Base-by-base conservation (phyloP, 129 eudicot species). In the Saposhnikovia divaricata region DNA sequence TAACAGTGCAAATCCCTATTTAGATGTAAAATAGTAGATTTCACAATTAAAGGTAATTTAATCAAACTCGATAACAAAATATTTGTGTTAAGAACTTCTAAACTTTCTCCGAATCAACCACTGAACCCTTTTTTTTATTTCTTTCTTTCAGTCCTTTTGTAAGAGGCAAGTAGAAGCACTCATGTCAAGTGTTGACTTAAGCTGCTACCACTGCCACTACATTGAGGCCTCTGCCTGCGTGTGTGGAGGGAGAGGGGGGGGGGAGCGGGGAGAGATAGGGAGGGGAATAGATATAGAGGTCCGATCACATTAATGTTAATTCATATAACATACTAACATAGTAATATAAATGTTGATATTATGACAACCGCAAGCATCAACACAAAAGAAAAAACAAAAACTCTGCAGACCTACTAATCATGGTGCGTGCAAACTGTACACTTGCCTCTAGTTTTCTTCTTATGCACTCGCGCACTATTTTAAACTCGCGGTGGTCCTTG, bases 401-500 rank as follows among this genome's bases (percentile, higher is more conserved):
- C 9, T 59, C 0, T 27, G 23, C 15, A 68, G 40, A 27, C 42
- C 9, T 68, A 9, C 42, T 37, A 37, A 68, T 73, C 27, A 65
- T 72, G 68, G 34, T 71, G 38, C 19, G 69, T 25, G 69, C 44
- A 27, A 57, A 72, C 69, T 59, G 3, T 61, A 75, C 65, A 75
- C 88, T 84, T 84, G 85, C 99, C 97, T 92, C 95, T 46, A 96
- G 81, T 79, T 91, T 96, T 81, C 87, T 84, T 82, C 89, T 86
- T 80, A 96, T 89, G 87, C 90, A 78, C 75, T 96, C 99, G 47
- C 95, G 87, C 75, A 96, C 99, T 47, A 96, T 89, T 46, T 91
- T 77, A 78, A 96, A 96, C 84, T 96, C 99, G 21, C 81, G 85
- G 81, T 96, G 90, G 77, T 96, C 99, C 81, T 96, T 96, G 45